Conservation (phyloP, 345 rosid genomes). For the Aquilaria malaccensis region DNA sequence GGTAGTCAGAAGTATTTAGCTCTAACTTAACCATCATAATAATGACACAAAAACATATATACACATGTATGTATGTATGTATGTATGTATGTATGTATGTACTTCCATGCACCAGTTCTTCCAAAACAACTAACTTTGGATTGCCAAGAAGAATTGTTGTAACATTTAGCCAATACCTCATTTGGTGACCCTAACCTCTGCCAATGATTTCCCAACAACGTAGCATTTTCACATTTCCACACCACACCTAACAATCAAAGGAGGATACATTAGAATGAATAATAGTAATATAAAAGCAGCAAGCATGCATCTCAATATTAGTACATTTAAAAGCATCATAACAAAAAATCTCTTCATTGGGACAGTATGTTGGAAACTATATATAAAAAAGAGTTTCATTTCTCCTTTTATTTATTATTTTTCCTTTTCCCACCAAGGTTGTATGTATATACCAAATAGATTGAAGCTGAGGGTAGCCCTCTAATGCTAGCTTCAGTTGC, state of each 20-base stretch:
- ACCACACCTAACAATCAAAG: too few relatives aligned
- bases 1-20: background rate
- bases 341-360: too few relatives aligned
- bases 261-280: too few relatives aligned
- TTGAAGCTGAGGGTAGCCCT: conserved; percentile 59
- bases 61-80: background rate
- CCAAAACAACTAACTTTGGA: conserved; percentile 81
- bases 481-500: conserved; percentile 72
- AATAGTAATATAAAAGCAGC: too few relatives aligned
- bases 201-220: conserved; percentile 61
- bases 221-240: conserved; percentile 10
- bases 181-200: conserved; percentile 62
- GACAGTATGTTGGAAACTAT: too few relatives aligned
- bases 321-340: too few relatives aligned
- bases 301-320: too few relatives aligned
- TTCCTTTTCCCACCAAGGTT: background rate
- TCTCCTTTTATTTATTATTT: too few relatives aligned
- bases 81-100: background rate
- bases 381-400: too few relatives aligned
- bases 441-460: conserved; percentile 42
- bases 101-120: conserved; percentile 54
- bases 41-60: background rate
- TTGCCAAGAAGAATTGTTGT: conserved; percentile 80
- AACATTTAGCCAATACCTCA: conserved; percentile 89
- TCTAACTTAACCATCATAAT: background rate